Conservation (phyloP, 805 yeast species). For the Clavispora vitiphila region DNA sequence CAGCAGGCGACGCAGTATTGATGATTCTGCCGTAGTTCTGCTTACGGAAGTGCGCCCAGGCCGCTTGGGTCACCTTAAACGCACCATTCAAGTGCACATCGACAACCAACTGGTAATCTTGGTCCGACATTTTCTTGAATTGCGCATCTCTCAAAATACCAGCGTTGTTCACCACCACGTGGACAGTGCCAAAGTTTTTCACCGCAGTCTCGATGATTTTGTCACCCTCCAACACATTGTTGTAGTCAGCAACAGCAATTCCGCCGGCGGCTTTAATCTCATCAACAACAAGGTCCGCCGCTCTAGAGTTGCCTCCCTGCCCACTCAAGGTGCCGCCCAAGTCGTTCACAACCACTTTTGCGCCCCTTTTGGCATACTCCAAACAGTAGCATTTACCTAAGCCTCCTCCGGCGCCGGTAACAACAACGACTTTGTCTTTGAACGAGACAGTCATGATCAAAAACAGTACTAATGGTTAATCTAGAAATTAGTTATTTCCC, state of each 20-base stretch:
- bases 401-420: conserved; percentile 98
- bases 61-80: conserved; percentile 76
- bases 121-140: conserved; percentile 78
- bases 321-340: conserved; percentile 82
- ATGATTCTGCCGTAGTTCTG: conserved; percentile 86
- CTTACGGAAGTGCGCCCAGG: conserved; percentile 84
- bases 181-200: conserved; percentile 81
- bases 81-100: conserved; percentile 92
- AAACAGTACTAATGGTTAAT: not conserved
- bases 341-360: conserved; percentile 92
- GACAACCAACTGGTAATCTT: conserved; percentile 73
- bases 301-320: conserved; percentile 59
- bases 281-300: conserved; percentile 85
- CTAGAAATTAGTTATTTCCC: not conserved
- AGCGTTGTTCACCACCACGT: conserved; percentile 87
- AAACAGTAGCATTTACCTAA: conserved; percentile 85
- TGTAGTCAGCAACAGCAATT: conserved; percentile 87
- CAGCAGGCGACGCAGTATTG: conserved; percentile 97
- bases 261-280: conserved; percentile 79
- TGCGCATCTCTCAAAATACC: conserved; percentile 89
- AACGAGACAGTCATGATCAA: conserved; percentile 32
- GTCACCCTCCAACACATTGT: conserved; percentile 82
- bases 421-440: conserved; percentile 82
- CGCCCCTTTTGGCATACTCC: conserved; percentile 85
- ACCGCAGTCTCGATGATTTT: conserved; percentile 83